Evolutionary conservation across 768 basidiomycete species (phyloP), one percentile per base, ranked within the genome.

Genomic region (Collybia mongolica): DNA sequence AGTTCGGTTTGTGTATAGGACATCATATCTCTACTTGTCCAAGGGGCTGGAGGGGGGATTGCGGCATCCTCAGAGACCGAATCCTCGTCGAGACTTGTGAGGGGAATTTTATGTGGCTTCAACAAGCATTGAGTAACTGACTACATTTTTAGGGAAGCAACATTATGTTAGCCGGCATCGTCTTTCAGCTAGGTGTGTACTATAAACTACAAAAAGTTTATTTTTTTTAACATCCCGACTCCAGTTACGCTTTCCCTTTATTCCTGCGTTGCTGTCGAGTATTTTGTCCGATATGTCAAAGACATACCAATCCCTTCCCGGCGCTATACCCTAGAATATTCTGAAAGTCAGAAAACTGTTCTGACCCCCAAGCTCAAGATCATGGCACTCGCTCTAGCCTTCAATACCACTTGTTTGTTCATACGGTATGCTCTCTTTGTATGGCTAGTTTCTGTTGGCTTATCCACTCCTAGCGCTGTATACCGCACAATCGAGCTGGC

Each of bases 401-500:
- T 44, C n/a, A 44, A 20, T 15, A 44, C 43, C 5, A 14, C 20
- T 22, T 32, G 28, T 32, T 6, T 44, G 26, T 32, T 44, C 11
- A 28, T 44, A 26, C 41, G 41, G 41, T 43, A 28, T 22, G 41
- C 19, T 32, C 14, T 11, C 14, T 3, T 9, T 3, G 7, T 32
- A 32, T 32, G 32, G 2, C 7, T 12, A 9, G 4, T 32, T 32
- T 14, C 32, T 3, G 11, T 3, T 32, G 32, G 32, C 32, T 32
- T 6, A 32, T 32, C 14, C 6, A 32, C 32, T 32, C 7, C 32
- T 32, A 32, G 32, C 11, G 32, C 32, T 32, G 32, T 81, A 7
- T 83, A 80, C 60, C 75, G 81, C 42, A 76, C 76, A 0, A 64
- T 76, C 38, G 80, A 81, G 59, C 60, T 78, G 7, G 54, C 68